Evolutionary conservation across 306 rosid species (phyloP), one percentile per base, ranked within the genome.

Genomic region (Vicia faba): DNA sequence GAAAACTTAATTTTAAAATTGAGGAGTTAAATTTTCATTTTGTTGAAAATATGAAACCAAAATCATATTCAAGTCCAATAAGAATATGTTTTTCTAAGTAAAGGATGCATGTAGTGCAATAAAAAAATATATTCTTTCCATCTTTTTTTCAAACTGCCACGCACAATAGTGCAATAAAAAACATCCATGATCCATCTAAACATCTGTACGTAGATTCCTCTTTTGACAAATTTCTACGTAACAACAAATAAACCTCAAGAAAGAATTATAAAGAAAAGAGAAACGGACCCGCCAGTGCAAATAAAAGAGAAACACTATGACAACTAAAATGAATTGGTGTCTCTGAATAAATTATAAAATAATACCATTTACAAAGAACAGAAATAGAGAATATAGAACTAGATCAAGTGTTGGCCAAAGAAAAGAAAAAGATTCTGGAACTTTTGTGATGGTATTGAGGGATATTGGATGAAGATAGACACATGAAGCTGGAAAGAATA

Each of bases 401-500:
- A 55, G 19, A 26, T 55, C 10, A 29, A 60, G 35, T 25, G 64
- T 3, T 3, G 13, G 14, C 50, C 26, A 18, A 29, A 39, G 48
- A 28, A 64, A 15, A 45, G 1, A 61, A 40, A 53, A 67, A 31
- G 57, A 59, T 15, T 43, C 29, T 20, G 55, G 72, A 20, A 55
- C 36, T 57, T 13, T 59, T 43, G 53, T 66, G 5, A 66, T 61
- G 70, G 39, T 7, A 46, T 26, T 58, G 29, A 64, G 77, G 55
- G 64, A 71, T 36, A 14, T 66, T 72, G 53, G 35, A 62, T 36
- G 13, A 44, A 41, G 51, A 16, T 45, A 65, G 67, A 53, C 72
- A 73, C 11, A 38, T 15, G 58, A 61, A 73, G 75, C 72, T 73
- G 79, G 48, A 68, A 54, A 66, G 7, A 1, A 16, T 50, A 31